Percentiles rank a stretch among this genome's conserved stretches.
Evolutionary conservation across 2,329 filamentous ascomycete genomes (phyloP).

Genomic region (Fusarium dlaminii): DNA sequence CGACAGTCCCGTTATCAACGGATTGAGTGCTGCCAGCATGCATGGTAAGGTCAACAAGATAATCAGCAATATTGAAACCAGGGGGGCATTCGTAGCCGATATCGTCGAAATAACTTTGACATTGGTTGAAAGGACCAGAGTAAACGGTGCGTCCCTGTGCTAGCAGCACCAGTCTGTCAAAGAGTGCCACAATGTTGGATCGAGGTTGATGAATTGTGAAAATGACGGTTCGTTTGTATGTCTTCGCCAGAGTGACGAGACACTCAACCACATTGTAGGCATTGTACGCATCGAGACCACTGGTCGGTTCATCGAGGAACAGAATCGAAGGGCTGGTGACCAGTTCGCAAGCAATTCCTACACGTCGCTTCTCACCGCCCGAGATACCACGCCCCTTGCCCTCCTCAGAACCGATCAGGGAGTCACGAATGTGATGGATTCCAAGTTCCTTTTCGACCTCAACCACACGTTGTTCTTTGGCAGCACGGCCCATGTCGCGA

Average conservation of each 20-base stretch:
- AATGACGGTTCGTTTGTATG: slow-evolving; percentile 94
- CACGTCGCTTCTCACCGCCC: slow-evolving; percentile 93
- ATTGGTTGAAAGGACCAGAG: slow-evolving; percentile 87
- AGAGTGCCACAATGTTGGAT: slow-evolving; percentile 97
- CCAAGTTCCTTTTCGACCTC: slow-evolving; percentile 97
- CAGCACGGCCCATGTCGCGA: slow-evolving; percentile 83
- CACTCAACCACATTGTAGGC: slow-evolving; percentile 99
- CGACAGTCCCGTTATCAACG: slow-evolving; percentile 62
- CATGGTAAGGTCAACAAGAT: slow-evolving; percentile 97
- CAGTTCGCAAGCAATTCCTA: slow-evolving; percentile 96
- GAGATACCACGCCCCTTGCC: slow-evolving; percentile 94
- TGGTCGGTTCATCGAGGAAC: slow-evolving; percentile 96
- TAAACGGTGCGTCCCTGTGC: slow-evolving; percentile 92
- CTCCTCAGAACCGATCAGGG: slow-evolving; percentile 95
- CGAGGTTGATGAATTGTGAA: slow-evolving; percentile 98
- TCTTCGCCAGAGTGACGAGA: slow-evolving; percentile 92
- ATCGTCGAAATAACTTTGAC: slow-evolving; percentile 90
- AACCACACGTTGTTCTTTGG: slow-evolving; percentile 90
- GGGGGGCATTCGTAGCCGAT: slow-evolving; percentile 93
- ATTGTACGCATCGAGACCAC: slow-evolving; percentile 94
- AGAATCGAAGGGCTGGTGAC: slow-evolving; percentile 97
- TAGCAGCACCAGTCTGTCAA: slow-evolving; percentile 91
- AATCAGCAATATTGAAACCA: slow-evolving; percentile 99
- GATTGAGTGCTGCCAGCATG: slow-evolving; percentile 76
- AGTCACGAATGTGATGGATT: slow-evolving; percentile 92